Percentiles rank a stretch among this genome's conserved stretches.
Conservation (phyloP, 108 stramenopile species). For the Cyclotella atomus region DNA sequence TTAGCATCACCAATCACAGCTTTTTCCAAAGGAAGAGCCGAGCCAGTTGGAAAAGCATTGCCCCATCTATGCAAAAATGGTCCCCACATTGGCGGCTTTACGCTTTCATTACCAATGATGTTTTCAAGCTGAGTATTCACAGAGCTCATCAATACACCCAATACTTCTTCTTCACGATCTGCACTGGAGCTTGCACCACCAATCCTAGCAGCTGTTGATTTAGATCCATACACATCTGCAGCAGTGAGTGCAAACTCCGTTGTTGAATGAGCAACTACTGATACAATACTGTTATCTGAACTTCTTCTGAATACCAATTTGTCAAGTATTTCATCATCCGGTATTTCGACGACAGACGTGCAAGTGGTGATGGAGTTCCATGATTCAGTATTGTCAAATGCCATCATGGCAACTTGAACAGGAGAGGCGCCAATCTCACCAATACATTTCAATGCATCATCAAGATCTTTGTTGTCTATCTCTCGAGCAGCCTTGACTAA, state of each 20-base stretch:
- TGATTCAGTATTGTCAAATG: background rate
- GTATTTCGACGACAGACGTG: background rate
- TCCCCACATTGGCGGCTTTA: background rate
- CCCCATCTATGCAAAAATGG: constrained; percentile 7
- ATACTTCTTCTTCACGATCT: background rate
- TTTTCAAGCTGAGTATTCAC: background rate
- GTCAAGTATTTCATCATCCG: background rate
- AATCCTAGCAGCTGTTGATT: background rate
- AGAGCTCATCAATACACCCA: background rate
- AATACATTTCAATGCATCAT: background rate
- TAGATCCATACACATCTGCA: background rate
- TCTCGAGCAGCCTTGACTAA: background rate
- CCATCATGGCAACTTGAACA: constrained; percentile 9
- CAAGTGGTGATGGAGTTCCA: background rate
- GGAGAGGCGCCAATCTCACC: background rate
- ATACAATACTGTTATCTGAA: background rate
- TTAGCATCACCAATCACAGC: constrained; percentile 5
- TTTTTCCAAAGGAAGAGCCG: background rate
- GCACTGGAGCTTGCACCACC: background rate
- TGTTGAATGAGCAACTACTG: background rate
- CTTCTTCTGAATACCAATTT: background rate
- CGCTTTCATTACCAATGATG: background rate
- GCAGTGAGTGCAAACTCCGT: background rate
- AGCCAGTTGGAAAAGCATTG: constrained; percentile 1
- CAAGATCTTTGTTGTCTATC: background rate